These are phyloP conservation scores for Umbelopsis sp. DNA, from an alignment of 371 early-diverging fungal species.

Conservation along the genomic window DNA sequence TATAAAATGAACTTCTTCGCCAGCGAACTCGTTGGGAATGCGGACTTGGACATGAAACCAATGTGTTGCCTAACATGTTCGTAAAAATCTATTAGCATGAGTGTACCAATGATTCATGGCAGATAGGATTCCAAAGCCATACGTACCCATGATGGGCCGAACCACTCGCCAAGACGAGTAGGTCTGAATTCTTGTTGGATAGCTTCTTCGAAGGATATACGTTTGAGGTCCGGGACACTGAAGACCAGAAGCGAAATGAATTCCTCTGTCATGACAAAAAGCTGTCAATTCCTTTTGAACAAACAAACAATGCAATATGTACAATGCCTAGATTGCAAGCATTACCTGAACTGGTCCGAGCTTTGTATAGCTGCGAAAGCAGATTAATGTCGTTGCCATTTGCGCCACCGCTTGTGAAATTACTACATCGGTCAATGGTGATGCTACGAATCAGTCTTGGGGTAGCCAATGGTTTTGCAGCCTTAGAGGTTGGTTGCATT, in stretches of 20 bases:
- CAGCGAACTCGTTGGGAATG: constrained; percentile 77
- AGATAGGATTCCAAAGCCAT: not conserved
- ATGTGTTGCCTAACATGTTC: constrained; percentile 74
- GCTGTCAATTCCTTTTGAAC: not conserved
- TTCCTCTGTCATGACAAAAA: constrained; percentile 32
- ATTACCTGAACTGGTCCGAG: constrained; percentile 47
- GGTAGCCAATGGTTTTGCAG: constrained; percentile 33
- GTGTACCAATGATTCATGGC: not conserved
- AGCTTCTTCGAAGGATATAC: constrained; percentile 88
- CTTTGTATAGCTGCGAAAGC: constrained; percentile 50
- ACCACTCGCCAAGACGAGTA: constrained; percentile 69
- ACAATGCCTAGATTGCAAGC: not conserved
- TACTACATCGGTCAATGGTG: constrained; percentile 51
- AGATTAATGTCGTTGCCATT: constrained; percentile 55
- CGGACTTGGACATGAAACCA: constrained; percentile 80
- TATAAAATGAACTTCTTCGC: constrained; percentile 73
- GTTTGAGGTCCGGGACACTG: constrained; percentile 78
- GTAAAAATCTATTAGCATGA: not conserved
- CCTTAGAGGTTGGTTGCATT: constrained; percentile 6
- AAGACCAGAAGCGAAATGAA: constrained; percentile 58
- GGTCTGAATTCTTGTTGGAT: constrained; percentile 69
- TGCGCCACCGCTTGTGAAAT: constrained; percentile 48
- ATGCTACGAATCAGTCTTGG: constrained; percentile 50
- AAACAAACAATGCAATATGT: not conserved
- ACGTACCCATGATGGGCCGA: constrained; percentile 89